Evolutionary conservation across 257 asterid species (phyloP).

Genomic region (Fraxinus pennsylvanica): DNA sequence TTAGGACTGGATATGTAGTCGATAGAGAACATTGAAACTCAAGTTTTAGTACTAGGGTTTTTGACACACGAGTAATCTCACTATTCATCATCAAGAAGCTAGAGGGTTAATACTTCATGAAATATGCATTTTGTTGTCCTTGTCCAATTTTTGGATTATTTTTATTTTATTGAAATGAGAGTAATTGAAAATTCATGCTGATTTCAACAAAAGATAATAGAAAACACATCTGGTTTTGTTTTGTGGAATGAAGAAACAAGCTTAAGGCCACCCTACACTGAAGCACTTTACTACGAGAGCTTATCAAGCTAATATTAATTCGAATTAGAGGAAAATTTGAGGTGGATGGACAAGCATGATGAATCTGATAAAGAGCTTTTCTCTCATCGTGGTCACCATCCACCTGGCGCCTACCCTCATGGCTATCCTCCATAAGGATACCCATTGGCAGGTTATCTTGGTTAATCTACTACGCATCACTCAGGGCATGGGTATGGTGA

Average conservation of each 20-base stretch:
- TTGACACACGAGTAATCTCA: background rate
- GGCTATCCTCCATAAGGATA: slow-evolving; percentile 3
- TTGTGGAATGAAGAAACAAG: background rate
- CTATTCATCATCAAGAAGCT: background rate
- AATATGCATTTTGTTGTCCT: background rate
- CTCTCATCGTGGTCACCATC: slow-evolving; percentile 28
- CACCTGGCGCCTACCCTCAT: slow-evolving; percentile 35
- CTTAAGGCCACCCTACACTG: background rate
- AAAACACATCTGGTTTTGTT: background rate
- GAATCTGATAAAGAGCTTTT: slow-evolving; percentile 54
- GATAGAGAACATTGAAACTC: background rate
- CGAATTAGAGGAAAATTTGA: slow-evolving; percentile 41
- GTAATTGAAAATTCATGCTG: background rate
- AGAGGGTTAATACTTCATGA: background rate
- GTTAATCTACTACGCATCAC: slow-evolving; percentile 38
- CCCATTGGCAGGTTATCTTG: slow-evolving; percentile 33
- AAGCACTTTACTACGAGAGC: no score
- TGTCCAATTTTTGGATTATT: background rate
- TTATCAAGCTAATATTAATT: slow-evolving; percentile 11
- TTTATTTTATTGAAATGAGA: background rate
- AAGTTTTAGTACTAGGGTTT: background rate
- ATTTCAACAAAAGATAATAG: background rate
- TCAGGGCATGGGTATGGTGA: slow-evolving; percentile 40
- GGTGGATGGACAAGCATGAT: slow-evolving; percentile 45
- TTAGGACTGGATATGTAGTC: background rate